Base-by-base conservation (phyloP, 225 moss, liverwort and hornwort species). In the Lunularia cruciata region DNA sequence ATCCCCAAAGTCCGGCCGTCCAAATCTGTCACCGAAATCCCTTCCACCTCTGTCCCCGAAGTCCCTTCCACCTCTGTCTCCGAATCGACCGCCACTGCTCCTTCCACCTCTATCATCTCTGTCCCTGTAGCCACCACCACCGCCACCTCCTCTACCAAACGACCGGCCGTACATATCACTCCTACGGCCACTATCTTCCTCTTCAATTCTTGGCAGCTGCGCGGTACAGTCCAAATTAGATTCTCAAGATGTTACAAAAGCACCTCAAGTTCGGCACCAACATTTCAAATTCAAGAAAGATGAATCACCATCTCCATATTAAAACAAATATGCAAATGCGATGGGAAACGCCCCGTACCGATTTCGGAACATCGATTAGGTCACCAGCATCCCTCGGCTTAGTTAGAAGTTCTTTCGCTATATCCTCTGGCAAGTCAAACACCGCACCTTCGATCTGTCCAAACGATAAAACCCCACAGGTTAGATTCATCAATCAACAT, bases 161-260 rank as follows among this genome's bases (percentile, higher is more conserved):
- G 88, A 83, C 23, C 92, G 77, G 20, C 90, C 92, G 69, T 93
- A 93, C 77, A 79, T 87, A 61, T 93, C 92, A 71, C 76, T 78
- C 54, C 85, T 77, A 1, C 81, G 75, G 35, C 85, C 79, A 25
- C 55, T 77, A 1, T 88, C 92, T 37, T 71, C 83, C 31, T 88
- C 86, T 51, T 83, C 78, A 19, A 93, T 56, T 59, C 71, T 85
- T 48, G 92, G 92, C 65, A 93, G 77, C 90, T 90, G 70, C 25
- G 43, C 15, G 8, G 18, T 15, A 18, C 59, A 46, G 67, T 73
- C 5, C 6, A 42, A 45, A 46, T 46, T 18, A 15, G 20, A 3
- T 8, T n/a, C n/a, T 2, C 25, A 34, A 36, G 19, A 0, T 35
- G 18, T 31, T 40, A 40, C n/a, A n/a, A n/a, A n/a, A n/a, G n/a